Percentiles rank a stretch among this genome's conserved stretches.
phyloP scores from a whole-genome alignment of 768 basidiomycete species.

The Russula foetens region DNA sequence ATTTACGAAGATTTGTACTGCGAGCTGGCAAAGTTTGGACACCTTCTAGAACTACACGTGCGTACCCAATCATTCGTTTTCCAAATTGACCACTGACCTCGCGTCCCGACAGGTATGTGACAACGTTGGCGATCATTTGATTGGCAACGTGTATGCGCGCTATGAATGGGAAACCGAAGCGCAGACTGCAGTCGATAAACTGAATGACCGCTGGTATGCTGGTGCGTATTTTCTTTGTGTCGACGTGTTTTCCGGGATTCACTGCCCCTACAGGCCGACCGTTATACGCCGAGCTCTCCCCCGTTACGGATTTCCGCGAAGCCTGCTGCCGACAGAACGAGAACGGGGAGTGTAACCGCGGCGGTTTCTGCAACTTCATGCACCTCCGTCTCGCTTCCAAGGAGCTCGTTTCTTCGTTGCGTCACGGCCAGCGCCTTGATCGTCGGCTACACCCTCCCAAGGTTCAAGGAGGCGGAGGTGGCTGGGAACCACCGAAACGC shows the following conservation, averaged over 20 bases:
- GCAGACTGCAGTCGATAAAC: constrained; percentile 80
- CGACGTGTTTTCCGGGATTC: neutral
- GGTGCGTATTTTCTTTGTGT: constrained; percentile 41
- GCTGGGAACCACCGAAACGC: constrained; percentile 76
- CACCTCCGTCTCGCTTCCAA: constrained; percentile 85
- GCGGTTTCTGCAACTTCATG: constrained; percentile 99
- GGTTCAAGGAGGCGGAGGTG: constrained; percentile 56
- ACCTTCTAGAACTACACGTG: constrained; percentile 91
- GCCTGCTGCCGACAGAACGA: constrained; percentile 99
- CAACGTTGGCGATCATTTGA: constrained; percentile 98
- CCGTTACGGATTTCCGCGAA: constrained; percentile 98
- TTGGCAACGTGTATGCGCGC: constrained; percentile 95
- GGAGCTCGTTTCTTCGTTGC: constrained; percentile 69
- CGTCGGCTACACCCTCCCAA: constrained; percentile 65
- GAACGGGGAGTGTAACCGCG: constrained; percentile 95
- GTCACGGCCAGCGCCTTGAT: constrained; percentile 78
- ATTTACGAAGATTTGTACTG: constrained; percentile 96
- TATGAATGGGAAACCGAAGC: constrained; percentile 99
- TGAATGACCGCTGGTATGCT: constrained; percentile 98
- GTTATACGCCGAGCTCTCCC: constrained; percentile 93
- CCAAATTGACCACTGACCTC: neutral
- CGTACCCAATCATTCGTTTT: constrained; percentile 25
- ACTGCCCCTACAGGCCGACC: constrained; percentile 60
- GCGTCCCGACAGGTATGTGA: constrained; percentile 67
- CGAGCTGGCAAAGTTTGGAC: constrained; percentile 90